These are phyloP conservation scores for Starmerella potacharoeniae DNA, from an alignment of 805 yeast genomes.

Conservation along the genomic window DNA sequence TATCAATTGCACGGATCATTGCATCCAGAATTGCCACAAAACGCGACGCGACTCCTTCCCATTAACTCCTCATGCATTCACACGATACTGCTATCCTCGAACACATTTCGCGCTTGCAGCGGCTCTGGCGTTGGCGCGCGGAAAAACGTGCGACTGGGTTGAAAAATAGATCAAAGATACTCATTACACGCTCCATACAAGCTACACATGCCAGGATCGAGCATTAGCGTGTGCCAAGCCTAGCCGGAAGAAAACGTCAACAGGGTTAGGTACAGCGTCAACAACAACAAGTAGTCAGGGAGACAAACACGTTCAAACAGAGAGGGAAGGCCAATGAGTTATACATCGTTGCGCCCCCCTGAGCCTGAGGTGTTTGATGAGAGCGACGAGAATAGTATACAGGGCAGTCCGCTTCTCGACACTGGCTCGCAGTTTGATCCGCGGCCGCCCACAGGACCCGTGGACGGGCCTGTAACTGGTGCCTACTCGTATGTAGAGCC, in stretches of 20 bases:
- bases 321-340: constrained; percentile 2
- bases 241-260: too few species aligned
- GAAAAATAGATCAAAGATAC: too few species aligned
- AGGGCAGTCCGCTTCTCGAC: constrained; percentile 19
- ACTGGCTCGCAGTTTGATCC: constrained; percentile 9
- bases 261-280: not conserved
- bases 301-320: not conserved
- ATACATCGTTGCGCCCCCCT: constrained; percentile 11
- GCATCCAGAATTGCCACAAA: not conserved
- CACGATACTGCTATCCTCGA: not conserved
- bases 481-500: not conserved
- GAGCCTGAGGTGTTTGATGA: constrained; percentile 2
- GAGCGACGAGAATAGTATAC: constrained; percentile 20
- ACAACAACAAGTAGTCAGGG: not conserved
- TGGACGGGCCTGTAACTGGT: not conserved
- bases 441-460: not conserved
- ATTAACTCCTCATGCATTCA: not conserved
- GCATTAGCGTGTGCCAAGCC: too few species aligned
- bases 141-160: too few species aligned
- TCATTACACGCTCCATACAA: too few species aligned
- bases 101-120: too few species aligned
- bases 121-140: too few species aligned
- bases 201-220: too few species aligned
- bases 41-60: not conserved
- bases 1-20: constrained; percentile 33